These are phyloP conservation scores for Xerophyta viscosa DNA, from an alignment of 106 monocot genomes.

Conservation along the genomic window DNA sequence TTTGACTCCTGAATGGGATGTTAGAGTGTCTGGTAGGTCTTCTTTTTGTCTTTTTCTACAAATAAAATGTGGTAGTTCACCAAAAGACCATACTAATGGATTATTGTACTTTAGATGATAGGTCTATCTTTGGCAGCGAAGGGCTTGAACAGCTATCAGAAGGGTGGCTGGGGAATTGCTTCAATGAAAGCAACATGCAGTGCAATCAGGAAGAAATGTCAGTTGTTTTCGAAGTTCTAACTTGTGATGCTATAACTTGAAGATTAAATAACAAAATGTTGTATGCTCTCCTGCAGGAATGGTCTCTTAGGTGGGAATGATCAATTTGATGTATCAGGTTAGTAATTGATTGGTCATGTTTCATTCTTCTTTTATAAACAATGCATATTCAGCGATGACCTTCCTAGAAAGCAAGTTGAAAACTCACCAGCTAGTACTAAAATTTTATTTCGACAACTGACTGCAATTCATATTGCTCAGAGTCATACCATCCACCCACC, in stretches of 20 bases:
- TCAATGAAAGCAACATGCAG: slow-evolving; percentile 18
- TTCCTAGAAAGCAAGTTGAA: too few relatives aligned
- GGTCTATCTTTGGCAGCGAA: slow-evolving; percentile 23
- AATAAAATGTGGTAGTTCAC: neutral
- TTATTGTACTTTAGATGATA: slow-evolving; percentile 17
- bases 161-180: slow-evolving; percentile 48
- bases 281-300: slow-evolving; percentile 27
- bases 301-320: slow-evolving; percentile 8
- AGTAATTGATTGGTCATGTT: slow-evolving; percentile 4
- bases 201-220: slow-evolving; percentile 44
- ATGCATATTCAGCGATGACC: too few relatives aligned
- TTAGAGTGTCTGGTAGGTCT: slow-evolving; percentile 32
- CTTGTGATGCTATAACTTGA: neutral
- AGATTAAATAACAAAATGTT: slow-evolving; percentile 1
- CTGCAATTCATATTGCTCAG: slow-evolving; percentile 17
- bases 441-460: too few relatives aligned
- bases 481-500: slow-evolving; percentile 16
- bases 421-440: too few relatives aligned
- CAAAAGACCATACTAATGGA: slow-evolving; percentile 5
- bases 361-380: neutral
- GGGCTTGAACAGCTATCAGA: slow-evolving; percentile 42
- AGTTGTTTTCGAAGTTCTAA: neutral
- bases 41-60: neutral
- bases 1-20: slow-evolving; percentile 37
- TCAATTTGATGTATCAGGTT: slow-evolving; percentile 45